Conservation (phyloP, 208 protist species). For the Ichthyophonus hoferi region DNA sequence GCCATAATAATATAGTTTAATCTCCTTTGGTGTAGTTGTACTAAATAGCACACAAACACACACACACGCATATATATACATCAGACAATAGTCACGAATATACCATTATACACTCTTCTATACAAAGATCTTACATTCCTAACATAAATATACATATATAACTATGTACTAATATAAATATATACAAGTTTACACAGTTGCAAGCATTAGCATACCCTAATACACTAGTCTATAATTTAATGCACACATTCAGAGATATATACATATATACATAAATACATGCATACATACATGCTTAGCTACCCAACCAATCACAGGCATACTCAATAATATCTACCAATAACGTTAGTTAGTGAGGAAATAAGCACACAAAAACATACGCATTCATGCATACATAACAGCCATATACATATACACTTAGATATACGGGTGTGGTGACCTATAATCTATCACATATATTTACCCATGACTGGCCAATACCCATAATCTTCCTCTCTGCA, state of each 20-base stretch:
- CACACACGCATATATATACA: neutral
- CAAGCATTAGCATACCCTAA: neutral
- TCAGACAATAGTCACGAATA: neutral
- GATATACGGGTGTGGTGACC: too few relatives aligned
- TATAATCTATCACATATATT: too few relatives aligned
- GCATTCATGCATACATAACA: neutral
- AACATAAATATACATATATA: neutral
- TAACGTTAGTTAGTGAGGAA: too few relatives aligned
- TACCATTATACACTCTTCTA: neutral
- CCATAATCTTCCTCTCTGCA: conserved; percentile 50
- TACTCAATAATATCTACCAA: neutral
- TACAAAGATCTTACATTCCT: neutral
- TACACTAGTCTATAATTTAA: neutral
- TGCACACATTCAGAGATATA: neutral
- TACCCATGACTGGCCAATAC: conserved; percentile 51
- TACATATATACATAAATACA: too few relatives aligned
- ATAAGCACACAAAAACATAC: neutral
- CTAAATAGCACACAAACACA: neutral
- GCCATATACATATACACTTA: neutral
- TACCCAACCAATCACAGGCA: neutral
- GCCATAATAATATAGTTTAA: too few relatives aligned
- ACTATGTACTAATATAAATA: neutral
- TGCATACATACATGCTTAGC: too few relatives aligned
- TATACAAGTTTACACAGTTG: neutral
- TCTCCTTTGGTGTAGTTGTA: too few relatives aligned